Percentiles rank a stretch among this genome's conserved stretches.
Conservation (phyloP, 1,284 basidiomycete species). For the Cutaneotrichosporon mucoides region DNA sequence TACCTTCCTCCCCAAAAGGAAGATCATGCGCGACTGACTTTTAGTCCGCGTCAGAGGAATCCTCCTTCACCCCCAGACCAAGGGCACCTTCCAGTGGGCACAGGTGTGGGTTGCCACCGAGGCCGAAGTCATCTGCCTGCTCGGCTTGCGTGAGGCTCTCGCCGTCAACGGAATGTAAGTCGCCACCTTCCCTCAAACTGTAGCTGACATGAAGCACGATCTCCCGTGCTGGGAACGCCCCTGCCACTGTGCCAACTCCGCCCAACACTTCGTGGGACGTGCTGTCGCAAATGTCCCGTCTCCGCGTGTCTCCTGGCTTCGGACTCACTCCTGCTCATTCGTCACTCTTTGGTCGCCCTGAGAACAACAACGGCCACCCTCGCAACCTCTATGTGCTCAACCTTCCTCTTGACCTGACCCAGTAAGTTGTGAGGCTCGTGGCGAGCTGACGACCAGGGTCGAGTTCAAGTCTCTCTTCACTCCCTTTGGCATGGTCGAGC, state of each 20-base stretch:
- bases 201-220: slow-evolving; percentile 14
- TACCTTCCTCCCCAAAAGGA: neutral
- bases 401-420: slow-evolving; percentile 41
- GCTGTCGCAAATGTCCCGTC: slow-evolving; percentile 5
- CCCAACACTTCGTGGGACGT: slow-evolving; percentile 17
- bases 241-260: slow-evolving; percentile 2
- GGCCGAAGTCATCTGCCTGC: slow-evolving; percentile 28
- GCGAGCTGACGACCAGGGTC: slow-evolving; percentile 20
- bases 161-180: slow-evolving; percentile 35
- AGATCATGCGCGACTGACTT: neutral
- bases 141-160: slow-evolving; percentile 28
- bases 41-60: slow-evolving; percentile 29
- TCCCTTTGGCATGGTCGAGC: slow-evolving; percentile 37
- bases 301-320: slow-evolving; percentile 1
- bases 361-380: slow-evolving; percentile 18
- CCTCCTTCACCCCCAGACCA: slow-evolving; percentile 21
- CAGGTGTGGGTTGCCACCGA: slow-evolving; percentile 35
- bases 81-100: slow-evolving; percentile 33
- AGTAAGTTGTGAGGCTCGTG: slow-evolving; percentile 21
- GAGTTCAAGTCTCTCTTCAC: slow-evolving; percentile 39
- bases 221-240: neutral
- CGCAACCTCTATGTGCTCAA: slow-evolving; percentile 45
- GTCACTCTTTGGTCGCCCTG: slow-evolving; percentile 3
- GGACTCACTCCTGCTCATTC: slow-evolving; percentile 1
- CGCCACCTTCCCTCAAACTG: no score